Evolutionary conservation across 2,329 filamentous ascomycete genomes (phyloP).

Genomic region (Penicillium sp.): DNA sequence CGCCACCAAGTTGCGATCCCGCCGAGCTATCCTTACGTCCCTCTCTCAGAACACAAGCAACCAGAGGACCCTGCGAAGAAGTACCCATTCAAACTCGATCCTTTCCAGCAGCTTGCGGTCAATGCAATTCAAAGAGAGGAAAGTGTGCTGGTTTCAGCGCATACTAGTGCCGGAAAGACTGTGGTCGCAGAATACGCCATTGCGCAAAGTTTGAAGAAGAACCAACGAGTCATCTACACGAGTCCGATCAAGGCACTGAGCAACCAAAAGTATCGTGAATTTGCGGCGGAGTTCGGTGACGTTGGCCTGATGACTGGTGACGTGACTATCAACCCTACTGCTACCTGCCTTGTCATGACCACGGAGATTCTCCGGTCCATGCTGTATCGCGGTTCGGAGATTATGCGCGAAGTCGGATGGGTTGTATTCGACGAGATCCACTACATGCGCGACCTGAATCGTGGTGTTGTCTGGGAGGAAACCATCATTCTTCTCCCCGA

Average conservation of each 20-base stretch:
- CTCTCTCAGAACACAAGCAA: constrained; percentile 92
- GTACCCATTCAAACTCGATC: constrained; percentile 91
- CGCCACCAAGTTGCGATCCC: constrained; percentile 96
- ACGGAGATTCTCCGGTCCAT: constrained; percentile 99
- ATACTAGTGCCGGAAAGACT: constrained; percentile 97
- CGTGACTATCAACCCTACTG: constrained; percentile 98
- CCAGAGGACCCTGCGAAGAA: constrained; percentile 80
- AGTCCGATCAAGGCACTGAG: constrained; percentile 98
- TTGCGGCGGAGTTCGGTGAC: constrained; percentile 92
- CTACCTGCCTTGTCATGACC: constrained; percentile 97
- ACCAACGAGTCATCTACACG: constrained; percentile 98
- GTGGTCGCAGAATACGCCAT: constrained; percentile 98
- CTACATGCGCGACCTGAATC: constrained; percentile 85
- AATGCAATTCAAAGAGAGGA: constrained; percentile 94
- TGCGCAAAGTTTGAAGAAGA: constrained; percentile 93
- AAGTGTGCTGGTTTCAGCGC: constrained; percentile 93
- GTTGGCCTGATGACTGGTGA: constrained; percentile 98
- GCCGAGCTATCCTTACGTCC: constrained; percentile 89
- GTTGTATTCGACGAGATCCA: constrained; percentile 98
- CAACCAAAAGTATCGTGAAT: constrained; percentile 98
- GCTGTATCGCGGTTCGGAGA: constrained; percentile 96
- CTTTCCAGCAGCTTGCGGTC: constrained; percentile 94
- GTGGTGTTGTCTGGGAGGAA: constrained; percentile 99
- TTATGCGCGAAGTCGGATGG: constrained; percentile 99
- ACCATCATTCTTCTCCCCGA: constrained; percentile 97